phyloP scores from a whole-genome alignment of 78 protist species.

The Chrysochromulina parva region DNA sequence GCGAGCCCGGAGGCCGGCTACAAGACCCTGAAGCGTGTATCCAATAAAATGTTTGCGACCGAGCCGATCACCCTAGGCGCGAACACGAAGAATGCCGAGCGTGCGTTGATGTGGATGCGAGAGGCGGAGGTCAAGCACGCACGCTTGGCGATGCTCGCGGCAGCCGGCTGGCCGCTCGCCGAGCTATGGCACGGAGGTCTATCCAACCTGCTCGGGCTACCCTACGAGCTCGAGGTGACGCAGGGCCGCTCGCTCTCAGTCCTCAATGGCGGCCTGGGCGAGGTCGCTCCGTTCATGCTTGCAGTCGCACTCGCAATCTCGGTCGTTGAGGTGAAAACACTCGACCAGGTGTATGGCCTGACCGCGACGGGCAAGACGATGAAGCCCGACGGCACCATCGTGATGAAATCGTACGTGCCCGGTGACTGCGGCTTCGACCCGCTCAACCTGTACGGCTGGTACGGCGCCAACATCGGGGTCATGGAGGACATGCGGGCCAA shows the following conservation, averaged over 20 bases:
- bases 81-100: no score
- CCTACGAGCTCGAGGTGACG: no score
- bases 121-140: slow-evolving; percentile 27
- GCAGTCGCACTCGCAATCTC: background rate
- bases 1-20: background rate
- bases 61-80: no score
- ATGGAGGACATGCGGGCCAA: background rate
- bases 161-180: background rate
- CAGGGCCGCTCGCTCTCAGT: background rate
- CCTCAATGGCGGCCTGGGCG: background rate
- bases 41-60: no score
- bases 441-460: background rate
- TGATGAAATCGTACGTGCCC: background rate
- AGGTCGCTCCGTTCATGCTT: background rate
- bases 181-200: background rate
- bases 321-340: background rate
- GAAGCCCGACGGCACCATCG: background rate
- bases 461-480: background rate
- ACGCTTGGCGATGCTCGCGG: slow-evolving; percentile 22
- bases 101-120: background rate
- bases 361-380: background rate
- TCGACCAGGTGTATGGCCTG: background rate
- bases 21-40: background rate
- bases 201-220: background rate
- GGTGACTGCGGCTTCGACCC: background rate